A percentile compares a stretch with the other conserved stretches of the same genome.
These are phyloP conservation scores for Plectranthus barbatus DNA, from an alignment of 257 asterid species.

Conservation along the genomic window DNA sequence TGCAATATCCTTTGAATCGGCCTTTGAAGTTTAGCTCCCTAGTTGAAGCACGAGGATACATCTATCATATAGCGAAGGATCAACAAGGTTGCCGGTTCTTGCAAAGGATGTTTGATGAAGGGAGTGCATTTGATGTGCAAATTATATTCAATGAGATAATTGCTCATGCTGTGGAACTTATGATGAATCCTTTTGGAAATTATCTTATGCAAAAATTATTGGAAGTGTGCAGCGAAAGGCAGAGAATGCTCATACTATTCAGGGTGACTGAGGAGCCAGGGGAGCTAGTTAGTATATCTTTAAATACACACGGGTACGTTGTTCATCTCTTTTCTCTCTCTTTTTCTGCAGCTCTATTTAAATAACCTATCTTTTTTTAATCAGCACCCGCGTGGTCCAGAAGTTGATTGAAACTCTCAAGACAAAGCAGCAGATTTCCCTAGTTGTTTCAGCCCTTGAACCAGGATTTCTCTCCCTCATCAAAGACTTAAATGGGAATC, in stretches of 20 bases:
- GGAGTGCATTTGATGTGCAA: conserved; percentile 57
- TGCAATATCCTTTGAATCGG: conserved; percentile 23
- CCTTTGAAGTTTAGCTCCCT: conserved; percentile 44
- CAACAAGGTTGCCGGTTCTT: conserved; percentile 92
- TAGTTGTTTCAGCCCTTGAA: conserved; percentile 69
- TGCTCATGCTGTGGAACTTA: conserved; percentile 68
- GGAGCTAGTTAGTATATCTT: conserved; percentile 68
- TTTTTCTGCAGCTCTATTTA: not conserved
- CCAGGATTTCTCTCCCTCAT: conserved; percentile 82
- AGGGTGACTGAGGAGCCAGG: conserved; percentile 70
- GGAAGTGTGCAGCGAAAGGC: conserved; percentile 88
- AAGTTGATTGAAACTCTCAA: conserved; percentile 80
- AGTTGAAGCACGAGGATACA: conserved; percentile 48
- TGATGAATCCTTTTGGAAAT: conserved; percentile 92
- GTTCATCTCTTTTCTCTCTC: not conserved
- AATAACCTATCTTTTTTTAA: conserved; percentile 11
- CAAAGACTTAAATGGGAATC: conserved; percentile 85
- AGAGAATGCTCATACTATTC: conserved; percentile 58
- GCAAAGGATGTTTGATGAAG: conserved; percentile 80
- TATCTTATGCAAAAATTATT: conserved; percentile 89
- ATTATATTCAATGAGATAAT: conserved; percentile 67
- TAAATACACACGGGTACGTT: conserved; percentile 82
- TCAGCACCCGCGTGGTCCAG: conserved; percentile 92
- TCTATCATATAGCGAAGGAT: conserved; percentile 59
- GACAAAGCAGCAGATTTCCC: conserved; percentile 53